phyloP scores from a whole-genome alignment of 257 asterid genomes.

The Forsythia viridissima region DNA sequence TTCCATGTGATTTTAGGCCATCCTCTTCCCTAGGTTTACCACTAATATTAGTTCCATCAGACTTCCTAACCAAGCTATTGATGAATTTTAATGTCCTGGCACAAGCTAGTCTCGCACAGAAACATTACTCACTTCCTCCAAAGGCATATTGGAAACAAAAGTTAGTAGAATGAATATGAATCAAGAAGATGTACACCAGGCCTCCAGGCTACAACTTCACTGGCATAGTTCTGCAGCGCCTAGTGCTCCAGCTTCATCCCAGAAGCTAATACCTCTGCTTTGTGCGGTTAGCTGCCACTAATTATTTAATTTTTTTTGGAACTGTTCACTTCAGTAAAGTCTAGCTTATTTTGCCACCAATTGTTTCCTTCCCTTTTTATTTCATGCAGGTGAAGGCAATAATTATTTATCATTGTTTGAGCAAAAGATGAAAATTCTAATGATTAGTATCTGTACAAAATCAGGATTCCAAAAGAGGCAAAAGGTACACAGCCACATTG shows the following conservation, averaged over 20 bases:
- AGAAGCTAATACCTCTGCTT: background rate
- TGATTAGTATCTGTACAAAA: background rate
- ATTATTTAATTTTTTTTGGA: background rate
- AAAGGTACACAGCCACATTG: background rate
- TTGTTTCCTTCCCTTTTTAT: background rate
- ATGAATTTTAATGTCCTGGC: background rate
- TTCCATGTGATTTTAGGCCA: background rate
- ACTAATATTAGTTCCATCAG: background rate
- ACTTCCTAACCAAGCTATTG: background rate
- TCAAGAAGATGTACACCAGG: background rate
- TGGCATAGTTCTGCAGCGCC: background rate
- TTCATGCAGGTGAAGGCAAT: background rate
- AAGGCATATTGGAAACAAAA: background rate
- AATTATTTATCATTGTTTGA: background rate
- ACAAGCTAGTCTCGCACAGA: background rate
- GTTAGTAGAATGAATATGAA: background rate
- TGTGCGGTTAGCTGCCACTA: background rate
- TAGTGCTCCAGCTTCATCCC: background rate
- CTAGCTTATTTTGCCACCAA: background rate
- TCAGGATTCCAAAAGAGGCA: background rate
- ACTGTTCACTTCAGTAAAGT: constrained; percentile 2
- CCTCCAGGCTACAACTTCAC: background rate
- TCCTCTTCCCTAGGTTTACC: background rate
- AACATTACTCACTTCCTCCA: background rate
- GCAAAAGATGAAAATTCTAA: background rate